phyloP scores from a whole-genome alignment of 2,329 filamentous ascomycete species.

The Zymoseptoria tritici region DNA sequence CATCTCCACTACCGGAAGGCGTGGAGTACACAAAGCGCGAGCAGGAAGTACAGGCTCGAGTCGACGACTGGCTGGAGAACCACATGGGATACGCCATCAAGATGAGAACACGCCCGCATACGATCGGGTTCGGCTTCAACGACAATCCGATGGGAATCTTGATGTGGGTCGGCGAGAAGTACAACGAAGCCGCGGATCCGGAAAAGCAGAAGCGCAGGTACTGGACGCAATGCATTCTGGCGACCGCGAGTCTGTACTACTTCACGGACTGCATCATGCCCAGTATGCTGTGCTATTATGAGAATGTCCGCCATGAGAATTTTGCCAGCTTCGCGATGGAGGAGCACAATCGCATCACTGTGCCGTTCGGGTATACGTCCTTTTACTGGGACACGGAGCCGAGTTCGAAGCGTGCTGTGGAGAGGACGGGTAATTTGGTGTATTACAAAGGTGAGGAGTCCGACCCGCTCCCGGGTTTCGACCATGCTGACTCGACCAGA shows the following conservation, averaged over 20 bases:
- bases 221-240: slow-evolving; percentile 28
- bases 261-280: slow-evolving; percentile 34
- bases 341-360: slow-evolving; percentile 31
- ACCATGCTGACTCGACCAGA: slow-evolving; percentile 1
- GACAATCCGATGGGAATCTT: slow-evolving; percentile 40
- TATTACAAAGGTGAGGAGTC: slow-evolving; percentile 26
- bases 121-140: slow-evolving; percentile 35
- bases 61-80: slow-evolving; percentile 32
- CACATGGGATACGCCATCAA: slow-evolving; percentile 38
- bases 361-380: slow-evolving; percentile 33
- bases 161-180: slow-evolving; percentile 41
- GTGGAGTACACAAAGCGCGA: slow-evolving; percentile 30
- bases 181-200: slow-evolving; percentile 33
- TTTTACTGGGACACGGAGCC: slow-evolving; percentile 34
- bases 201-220: slow-evolving; percentile 27
- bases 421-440: slow-evolving; percentile 31
- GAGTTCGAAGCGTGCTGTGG: slow-evolving; percentile 29
- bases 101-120: slow-evolving; percentile 40
- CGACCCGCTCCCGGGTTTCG: neutral
- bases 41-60: slow-evolving; percentile 25
- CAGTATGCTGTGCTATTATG: slow-evolving; percentile 33
- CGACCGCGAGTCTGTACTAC: slow-evolving; percentile 32
- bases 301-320: slow-evolving; percentile 33
- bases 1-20: slow-evolving; percentile 29
- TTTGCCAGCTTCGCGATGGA: slow-evolving; percentile 32